These are phyloP conservation scores for Nakaseomyces nivariensis DNA, from an alignment of 1,139 yeast genomes.

Conservation along the genomic window DNA sequence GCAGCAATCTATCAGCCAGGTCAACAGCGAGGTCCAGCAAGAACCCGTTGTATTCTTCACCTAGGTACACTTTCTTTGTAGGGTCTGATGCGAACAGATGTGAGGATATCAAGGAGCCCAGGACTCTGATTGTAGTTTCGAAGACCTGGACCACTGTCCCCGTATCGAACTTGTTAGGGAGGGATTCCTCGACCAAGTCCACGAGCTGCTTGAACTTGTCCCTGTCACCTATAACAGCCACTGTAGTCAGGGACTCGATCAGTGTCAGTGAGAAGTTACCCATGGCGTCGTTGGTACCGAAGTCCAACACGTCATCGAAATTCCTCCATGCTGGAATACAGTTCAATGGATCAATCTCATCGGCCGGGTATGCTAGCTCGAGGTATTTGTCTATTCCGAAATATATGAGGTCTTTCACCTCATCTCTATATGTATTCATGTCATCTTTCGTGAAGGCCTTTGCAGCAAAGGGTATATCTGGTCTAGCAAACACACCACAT, in stretches of 20 bases:
- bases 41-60: slow-evolving; percentile 54
- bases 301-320: slow-evolving; percentile 40
- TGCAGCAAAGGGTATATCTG: neutral
- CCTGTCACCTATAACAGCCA: slow-evolving; percentile 61
- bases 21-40: slow-evolving; percentile 60
- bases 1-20: slow-evolving; percentile 55
- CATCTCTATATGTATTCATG: slow-evolving; percentile 36
- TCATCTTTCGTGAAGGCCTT: slow-evolving; percentile 42
- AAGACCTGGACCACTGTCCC: slow-evolving; percentile 71
- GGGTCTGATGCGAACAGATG: slow-evolving; percentile 66
- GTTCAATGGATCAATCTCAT: slow-evolving; percentile 67
- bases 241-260: slow-evolving; percentile 70
- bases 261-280: slow-evolving; percentile 76
- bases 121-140: slow-evolving; percentile 68
- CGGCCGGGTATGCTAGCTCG: slow-evolving; percentile 65
- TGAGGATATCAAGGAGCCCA: slow-evolving; percentile 71
- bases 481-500: slow-evolving; percentile 1
- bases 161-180: slow-evolving; percentile 43
- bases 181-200: slow-evolving; percentile 33
- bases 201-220: slow-evolving; percentile 43
- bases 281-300: slow-evolving; percentile 67
- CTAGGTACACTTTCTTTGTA: slow-evolving; percentile 34
- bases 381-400: slow-evolving; percentile 77
- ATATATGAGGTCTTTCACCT: slow-evolving; percentile 49
- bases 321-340: slow-evolving; percentile 67